A percentile compares a stretch with the other conserved stretches of the same genome.
phyloP scores from a whole-genome alignment of 352 stramenopile species.

The Saprolegnia parasitica region DNA sequence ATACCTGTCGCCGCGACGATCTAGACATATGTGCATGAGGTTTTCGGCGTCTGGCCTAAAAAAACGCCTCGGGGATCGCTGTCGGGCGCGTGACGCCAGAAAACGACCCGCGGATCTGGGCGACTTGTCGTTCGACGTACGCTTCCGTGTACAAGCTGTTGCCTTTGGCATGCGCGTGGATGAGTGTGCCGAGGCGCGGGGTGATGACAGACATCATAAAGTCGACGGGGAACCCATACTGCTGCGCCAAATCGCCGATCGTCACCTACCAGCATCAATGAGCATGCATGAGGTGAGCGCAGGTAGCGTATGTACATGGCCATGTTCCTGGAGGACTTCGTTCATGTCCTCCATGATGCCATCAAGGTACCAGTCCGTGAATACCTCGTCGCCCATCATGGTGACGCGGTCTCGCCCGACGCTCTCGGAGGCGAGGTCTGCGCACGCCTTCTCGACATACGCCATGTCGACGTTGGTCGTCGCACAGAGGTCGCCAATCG shows the following conservation, averaged over 20 bases:
- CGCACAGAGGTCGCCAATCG: slow-evolving; percentile 58
- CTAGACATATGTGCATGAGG: slow-evolving; percentile 3
- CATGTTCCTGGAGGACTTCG: slow-evolving; percentile 64
- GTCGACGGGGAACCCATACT: slow-evolving; percentile 77
- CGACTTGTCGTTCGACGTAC: slow-evolving; percentile 61
- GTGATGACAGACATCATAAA: slow-evolving; percentile 75
- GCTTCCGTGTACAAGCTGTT: slow-evolving; percentile 76
- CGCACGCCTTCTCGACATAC: slow-evolving; percentile 60
- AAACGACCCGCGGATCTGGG: slow-evolving; percentile 62
- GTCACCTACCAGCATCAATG: slow-evolving; percentile 31
- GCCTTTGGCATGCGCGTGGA: slow-evolving; percentile 49
- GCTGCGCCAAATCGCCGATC: slow-evolving; percentile 68
- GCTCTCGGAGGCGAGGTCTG: slow-evolving; percentile 38
- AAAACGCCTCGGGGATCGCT: slow-evolving; percentile 54
- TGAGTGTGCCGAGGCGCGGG: slow-evolving; percentile 51
- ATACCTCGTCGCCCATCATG: slow-evolving; percentile 57
- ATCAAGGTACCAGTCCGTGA: slow-evolving; percentile 79
- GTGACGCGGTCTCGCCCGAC: not conserved
- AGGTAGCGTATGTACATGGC: slow-evolving; percentile 32
- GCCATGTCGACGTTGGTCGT: slow-evolving; percentile 65
- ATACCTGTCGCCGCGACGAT: slow-evolving; percentile 33
- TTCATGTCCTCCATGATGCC: slow-evolving; percentile 81
- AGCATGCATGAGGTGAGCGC: not conserved
- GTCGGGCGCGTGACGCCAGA: slow-evolving; percentile 56
- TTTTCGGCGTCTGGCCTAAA: slow-evolving; percentile 27